These are phyloP conservation scores for Paraphoma chrysanthemicola DNA, from an alignment of 2,329 filamentous ascomycete genomes.

Conservation along the genomic window DNA sequence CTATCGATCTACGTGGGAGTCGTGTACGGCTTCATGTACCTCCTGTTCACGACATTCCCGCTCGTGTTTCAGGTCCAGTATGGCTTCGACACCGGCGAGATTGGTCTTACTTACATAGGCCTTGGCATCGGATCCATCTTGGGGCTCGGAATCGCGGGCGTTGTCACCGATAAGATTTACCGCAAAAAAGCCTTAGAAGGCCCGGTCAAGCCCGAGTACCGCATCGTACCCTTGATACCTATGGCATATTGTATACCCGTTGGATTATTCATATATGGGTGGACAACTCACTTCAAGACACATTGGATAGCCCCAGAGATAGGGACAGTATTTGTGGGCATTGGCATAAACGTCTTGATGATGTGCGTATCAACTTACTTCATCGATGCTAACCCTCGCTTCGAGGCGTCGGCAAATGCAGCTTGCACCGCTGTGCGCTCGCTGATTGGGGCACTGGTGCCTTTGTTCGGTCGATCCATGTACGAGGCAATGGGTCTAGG, in stretches of 20 bases:
- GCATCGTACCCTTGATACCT: constrained; percentile 37
- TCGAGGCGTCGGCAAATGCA: constrained; percentile 59
- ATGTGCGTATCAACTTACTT: constrained; percentile 61
- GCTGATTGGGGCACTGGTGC: constrained; percentile 63
- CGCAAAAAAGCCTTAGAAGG: constrained; percentile 27
- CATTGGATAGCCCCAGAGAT: constrained; percentile 60
- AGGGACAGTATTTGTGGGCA: constrained; percentile 16
- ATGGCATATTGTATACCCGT: constrained; percentile 27
- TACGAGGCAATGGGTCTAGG: constrained; percentile 64
- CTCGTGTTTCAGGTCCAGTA: constrained; percentile 29
- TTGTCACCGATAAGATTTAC: constrained; percentile 30
- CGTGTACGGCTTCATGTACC: constrained; percentile 47
- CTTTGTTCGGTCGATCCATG: constrained; percentile 64
- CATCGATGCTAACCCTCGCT: constrained; percentile 61
- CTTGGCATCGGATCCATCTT: constrained; percentile 22
- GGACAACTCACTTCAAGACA: constrained; percentile 58
- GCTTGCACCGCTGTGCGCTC: constrained; percentile 63
- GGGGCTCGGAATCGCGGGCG: constrained; percentile 14
- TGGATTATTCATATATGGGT: constrained; percentile 54
- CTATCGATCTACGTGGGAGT: constrained; percentile 18
- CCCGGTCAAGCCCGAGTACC: constrained; percentile 41
- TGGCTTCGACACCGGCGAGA: constrained; percentile 16
- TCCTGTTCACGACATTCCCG: constrained; percentile 36
- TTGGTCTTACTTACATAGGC: constrained; percentile 27
- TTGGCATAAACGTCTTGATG: constrained; percentile 13